Evolutionary conservation across 1,284 basidiomycete species (phyloP).

Genomic region (Anthracocystis setariae): DNA sequence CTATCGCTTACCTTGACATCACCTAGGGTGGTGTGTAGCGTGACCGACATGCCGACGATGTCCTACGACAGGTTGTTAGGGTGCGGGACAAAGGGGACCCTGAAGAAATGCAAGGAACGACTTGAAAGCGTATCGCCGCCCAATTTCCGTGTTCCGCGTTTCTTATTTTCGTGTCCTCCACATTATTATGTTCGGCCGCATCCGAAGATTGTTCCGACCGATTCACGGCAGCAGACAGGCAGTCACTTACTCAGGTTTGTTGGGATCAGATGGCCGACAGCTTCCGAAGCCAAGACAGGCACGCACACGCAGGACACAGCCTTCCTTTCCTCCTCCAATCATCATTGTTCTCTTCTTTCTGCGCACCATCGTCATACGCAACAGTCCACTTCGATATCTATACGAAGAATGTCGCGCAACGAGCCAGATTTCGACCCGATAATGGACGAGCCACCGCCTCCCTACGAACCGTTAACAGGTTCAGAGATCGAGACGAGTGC

Average conservation of each 20-base stretch:
- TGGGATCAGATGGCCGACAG: background rate
- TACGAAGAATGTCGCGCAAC: constrained; percentile 21
- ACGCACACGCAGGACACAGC: constrained; percentile 11
- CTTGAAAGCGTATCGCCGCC: background rate
- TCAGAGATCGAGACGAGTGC: background rate
- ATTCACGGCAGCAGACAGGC: background rate
- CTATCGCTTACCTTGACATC: constrained; percentile 83
- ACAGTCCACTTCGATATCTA: background rate
- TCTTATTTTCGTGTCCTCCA: background rate
- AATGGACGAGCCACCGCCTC: constrained; percentile 44
- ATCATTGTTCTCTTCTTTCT: background rate
- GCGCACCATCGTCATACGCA: background rate
- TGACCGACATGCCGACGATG: constrained; percentile 78
- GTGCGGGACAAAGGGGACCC: background rate
- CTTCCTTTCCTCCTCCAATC: too few relatives aligned
- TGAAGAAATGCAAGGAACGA: background rate
- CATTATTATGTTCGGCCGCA: background rate
- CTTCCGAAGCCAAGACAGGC: background rate
- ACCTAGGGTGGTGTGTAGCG: constrained; percentile 89
- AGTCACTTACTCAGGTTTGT: background rate
- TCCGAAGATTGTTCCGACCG: too few relatives aligned
- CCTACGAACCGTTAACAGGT: constrained; percentile 28
- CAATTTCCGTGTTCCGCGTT: background rate
- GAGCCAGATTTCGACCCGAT: constrained; percentile 23
- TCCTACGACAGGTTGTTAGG: background rate